These are phyloP conservation scores for Malus hybrid DNA, from an alignment of 331 rosid genomes.

Conservation along the genomic window DNA sequence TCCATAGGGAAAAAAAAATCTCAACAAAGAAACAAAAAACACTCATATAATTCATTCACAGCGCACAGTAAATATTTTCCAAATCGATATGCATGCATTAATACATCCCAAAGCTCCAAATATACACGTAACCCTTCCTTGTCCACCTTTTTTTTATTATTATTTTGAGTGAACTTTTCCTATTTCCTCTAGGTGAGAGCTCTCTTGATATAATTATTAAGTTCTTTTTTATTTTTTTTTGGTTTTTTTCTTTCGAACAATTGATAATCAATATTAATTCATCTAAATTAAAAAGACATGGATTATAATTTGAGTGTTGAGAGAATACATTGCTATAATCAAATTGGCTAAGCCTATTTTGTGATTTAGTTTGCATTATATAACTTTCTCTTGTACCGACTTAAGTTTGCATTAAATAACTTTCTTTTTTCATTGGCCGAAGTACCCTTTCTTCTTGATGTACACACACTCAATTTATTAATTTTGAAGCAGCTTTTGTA, in stretches of 20 bases:
- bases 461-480: constrained; percentile 30
- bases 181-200: too few species aligned
- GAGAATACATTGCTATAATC: too few species aligned
- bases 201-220: too few species aligned
- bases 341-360: too few species aligned
- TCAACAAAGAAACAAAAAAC: constrained; percentile 80
- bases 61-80: constrained; percentile 32
- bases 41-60: constrained; percentile 45
- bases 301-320: too few species aligned
- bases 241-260: too few species aligned
- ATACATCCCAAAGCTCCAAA: constrained; percentile 34
- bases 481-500: constrained; percentile 69
- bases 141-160: neutral
- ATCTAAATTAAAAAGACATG: too few species aligned
- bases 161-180: too few species aligned
- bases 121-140: constrained; percentile 39
- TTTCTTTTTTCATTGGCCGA: constrained; percentile 23
- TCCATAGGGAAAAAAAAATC: constrained; percentile 47
- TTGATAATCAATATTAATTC: too few species aligned
- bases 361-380: neutral
- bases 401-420: too few species aligned
- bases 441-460: constrained; percentile 30
- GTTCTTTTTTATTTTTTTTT: too few species aligned
- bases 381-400: too few species aligned
- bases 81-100: constrained; percentile 50